Percentiles rank a stretch among this genome's conserved stretches.
Conservation (phyloP, 106 monocot species). For the Dioscorea dumetorum region DNA sequence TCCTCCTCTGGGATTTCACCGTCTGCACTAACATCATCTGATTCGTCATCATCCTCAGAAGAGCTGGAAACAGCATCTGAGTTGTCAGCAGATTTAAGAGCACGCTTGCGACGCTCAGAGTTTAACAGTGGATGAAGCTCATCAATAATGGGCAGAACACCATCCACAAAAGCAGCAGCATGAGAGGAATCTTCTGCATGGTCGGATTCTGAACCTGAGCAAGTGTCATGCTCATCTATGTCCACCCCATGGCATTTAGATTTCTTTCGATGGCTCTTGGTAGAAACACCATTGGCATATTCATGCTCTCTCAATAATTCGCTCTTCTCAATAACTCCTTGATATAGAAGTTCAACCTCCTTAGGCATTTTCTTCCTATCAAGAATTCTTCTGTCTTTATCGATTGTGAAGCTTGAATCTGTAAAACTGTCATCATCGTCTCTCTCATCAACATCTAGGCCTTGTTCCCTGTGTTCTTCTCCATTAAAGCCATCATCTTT, state of each 20-base stretch:
- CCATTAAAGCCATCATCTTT: neutral
- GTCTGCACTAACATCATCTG: constrained; percentile 38
- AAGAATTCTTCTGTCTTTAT: constrained; percentile 5
- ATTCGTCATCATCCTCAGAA: constrained; percentile 21
- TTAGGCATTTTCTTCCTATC: neutral
- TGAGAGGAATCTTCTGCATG: constrained; percentile 47
- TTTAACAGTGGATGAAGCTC: constrained; percentile 81
- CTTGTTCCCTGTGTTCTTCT: constrained; percentile 9
- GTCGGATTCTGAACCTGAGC: constrained; percentile 49
- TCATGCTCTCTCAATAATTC: constrained; percentile 8
- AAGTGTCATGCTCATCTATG: constrained; percentile 9
- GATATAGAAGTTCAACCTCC: neutral
- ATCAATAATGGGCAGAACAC: constrained; percentile 66
- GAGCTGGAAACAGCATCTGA: constrained; percentile 28
- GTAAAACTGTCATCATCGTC: constrained; percentile 3
- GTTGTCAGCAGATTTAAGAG: constrained; percentile 19
- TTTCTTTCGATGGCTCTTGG: constrained; percentile 5
- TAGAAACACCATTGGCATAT: too few species aligned
- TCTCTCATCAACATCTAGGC: constrained; percentile 3
- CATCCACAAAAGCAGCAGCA: constrained; percentile 54
- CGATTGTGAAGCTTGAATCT: constrained; percentile 4
- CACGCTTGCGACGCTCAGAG: constrained; percentile 26
- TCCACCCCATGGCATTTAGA: constrained; percentile 12
- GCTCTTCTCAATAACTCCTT: constrained; percentile 7
- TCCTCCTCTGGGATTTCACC: constrained; percentile 26